Base-by-base conservation (phyloP, 2,329 filamentous ascomycete species). In the Epichloe coenophiala region DNA sequence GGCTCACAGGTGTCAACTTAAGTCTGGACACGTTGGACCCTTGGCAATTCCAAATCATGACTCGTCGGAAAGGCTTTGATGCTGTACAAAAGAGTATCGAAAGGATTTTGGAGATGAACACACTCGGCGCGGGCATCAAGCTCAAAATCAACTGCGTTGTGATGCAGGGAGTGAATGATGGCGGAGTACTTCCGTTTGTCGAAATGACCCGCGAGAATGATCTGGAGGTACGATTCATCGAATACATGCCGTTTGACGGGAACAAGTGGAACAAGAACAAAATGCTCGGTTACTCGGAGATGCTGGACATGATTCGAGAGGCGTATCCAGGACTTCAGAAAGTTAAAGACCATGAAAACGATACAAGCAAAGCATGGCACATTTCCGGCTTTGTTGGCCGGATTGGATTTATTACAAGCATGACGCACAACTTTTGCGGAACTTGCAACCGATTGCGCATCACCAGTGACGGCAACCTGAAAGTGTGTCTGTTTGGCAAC, bases 161-260 rank as follows among this genome's bases (percentile, higher is more conserved):
- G 17, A 97, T 98, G 91, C 84, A 89, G 48, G 89, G 90, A 0
- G 67, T 97, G 60, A 98, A 98, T 63, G 90, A 96, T 58, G 75
- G 81, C 48, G 90, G 98, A 66, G 87, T 98, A 35, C 61, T 93
- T 11, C 81, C 85, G 0, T 98, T 98, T 66, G 87, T 98, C 33
- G 90, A 95, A 56, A 71, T 97, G 71, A 94, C 89, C 2, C 78
- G 84, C 31, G 84, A 95, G 39, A 84, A 87, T 58, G 82, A 95
- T 53, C 73, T 98, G 38, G 93, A 98, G 68, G 85, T 97, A 33
- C 84, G 93, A 36, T 98, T 98, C 66, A 98, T 98, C 62, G 93
- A 98, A 69, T 98, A 98, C 67, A 98, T 98, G 93, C 93, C 93
- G 1, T 98, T 98, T 63, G 93, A 91, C 59, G 93, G 93, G 51